A percentile compares a stretch with the other conserved stretches of the same genome.
Evolutionary conservation across 495 filamentous ascomycete species (phyloP).

Genomic region (Penicillium angulare): DNA sequence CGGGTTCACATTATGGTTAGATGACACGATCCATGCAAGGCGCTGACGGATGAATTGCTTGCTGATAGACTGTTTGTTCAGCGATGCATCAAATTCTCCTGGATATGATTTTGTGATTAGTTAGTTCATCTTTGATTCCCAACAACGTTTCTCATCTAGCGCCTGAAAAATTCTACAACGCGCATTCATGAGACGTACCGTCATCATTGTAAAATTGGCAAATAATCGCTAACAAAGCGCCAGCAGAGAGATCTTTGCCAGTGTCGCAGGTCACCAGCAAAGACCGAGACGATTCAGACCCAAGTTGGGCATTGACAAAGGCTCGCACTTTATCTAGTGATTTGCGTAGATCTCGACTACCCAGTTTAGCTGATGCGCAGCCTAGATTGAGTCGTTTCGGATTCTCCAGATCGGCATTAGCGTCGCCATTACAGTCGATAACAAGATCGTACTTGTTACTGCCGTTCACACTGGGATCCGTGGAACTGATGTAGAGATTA

Average conservation of each 20-base stretch:
- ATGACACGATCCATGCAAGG: constrained; percentile 74
- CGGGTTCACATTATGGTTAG: constrained; percentile 73
- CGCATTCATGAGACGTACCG: constrained; percentile 35
- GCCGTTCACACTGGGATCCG: constrained; percentile 11
- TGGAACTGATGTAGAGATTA: constrained; percentile 39
- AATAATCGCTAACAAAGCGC: constrained; percentile 59
- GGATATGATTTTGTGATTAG: neutral
- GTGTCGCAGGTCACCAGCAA: constrained; percentile 59
- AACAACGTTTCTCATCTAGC: constrained; percentile 20
- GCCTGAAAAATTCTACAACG: constrained; percentile 12
- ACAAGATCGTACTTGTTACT: constrained; percentile 40
- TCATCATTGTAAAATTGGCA: constrained; percentile 61
- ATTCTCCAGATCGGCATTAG: constrained; percentile 31
- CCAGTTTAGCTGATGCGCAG: constrained; percentile 64
- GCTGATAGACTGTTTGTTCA: constrained; percentile 44
- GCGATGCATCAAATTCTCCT: constrained; percentile 33
- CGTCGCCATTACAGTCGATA: constrained; percentile 41
- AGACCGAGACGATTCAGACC: constrained; percentile 25
- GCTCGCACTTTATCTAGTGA: constrained; percentile 53
- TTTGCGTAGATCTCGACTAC: constrained; percentile 69
- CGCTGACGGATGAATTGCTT: constrained; percentile 76
- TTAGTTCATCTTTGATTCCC: constrained; percentile 11
- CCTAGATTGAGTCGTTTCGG: constrained; percentile 57
- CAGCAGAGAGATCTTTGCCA: constrained; percentile 65
- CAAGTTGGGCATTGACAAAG: constrained; percentile 43